Conservation (phyloP, 163 green algal species). For the Scenedesmus sp. region DNA sequence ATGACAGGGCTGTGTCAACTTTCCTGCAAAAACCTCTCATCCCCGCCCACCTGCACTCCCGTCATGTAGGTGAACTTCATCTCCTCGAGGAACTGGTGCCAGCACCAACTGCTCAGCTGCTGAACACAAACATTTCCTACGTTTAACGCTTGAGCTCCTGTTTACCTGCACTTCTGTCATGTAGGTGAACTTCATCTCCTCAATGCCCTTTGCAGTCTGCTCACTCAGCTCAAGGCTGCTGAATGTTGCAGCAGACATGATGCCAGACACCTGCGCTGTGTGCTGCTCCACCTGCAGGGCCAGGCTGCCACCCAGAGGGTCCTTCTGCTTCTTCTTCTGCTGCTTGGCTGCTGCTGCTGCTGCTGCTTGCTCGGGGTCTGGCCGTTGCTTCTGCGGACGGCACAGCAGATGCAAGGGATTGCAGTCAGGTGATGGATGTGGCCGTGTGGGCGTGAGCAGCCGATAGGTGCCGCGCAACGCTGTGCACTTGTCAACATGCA, state of each 20-base stretch:
- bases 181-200: conserved; percentile 86
- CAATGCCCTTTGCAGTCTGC: conserved; percentile 79
- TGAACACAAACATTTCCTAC: no score
- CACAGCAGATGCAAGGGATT: neutral
- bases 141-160: no score
- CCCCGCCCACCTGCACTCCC: conserved; percentile 76
- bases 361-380: neutral
- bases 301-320: neutral
- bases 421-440: neutral
- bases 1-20: neutral
- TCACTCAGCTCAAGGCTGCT: conserved; percentile 77
- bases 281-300: conserved; percentile 67
- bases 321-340: conserved; percentile 23
- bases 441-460: no score
- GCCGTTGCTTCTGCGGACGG: conserved; percentile 20
- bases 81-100: conserved; percentile 45
- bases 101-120: no score
- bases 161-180: conserved; percentile 93
- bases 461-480: no score
- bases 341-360: conserved; percentile 7
- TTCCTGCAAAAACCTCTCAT: neutral
- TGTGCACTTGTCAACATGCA: no score
- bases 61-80: conserved; percentile 96
- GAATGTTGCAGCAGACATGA: conserved; percentile 86
- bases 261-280: conserved; percentile 67